Evolutionary conservation across 108 stramenopile species (phyloP), one percentile per base, ranked within the genome.

Genomic region (Hondaea fermentalgiana): DNA sequence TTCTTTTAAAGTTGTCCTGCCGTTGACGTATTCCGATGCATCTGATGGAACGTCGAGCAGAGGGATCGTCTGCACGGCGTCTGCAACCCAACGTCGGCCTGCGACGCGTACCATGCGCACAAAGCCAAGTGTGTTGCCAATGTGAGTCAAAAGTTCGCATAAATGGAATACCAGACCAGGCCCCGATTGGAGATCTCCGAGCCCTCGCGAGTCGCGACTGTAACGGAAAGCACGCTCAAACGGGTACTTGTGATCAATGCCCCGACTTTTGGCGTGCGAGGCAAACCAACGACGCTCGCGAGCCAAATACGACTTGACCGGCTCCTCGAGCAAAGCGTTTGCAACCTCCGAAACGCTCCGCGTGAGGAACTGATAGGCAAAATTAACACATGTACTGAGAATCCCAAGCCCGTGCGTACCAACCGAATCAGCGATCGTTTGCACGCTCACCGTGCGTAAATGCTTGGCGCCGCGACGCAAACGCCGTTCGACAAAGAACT

Each of bases 91-190:
- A 17, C 28, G 88, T 87, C 91, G 90, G 16, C 87, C 91, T 5
- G 93, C 93, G 44, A 51, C 25, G 14, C 93, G 60, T 25, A 93
- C 90, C 90, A 92, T 92, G 89, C 92, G 90, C 17, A 93, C 91
- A 87, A 89, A 93, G 55, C 94, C 93, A 60, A 96, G 72, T 21
- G 94, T 93, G 92, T 96, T 96, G 44, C 95, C 95, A 23, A 96
- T 93, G 44, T 93, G 90, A 49, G 93, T 90, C 60, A 95, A 88
- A 58, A 93, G 29, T 21, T 71, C 57, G 23, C 95, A 71, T 69
- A 93, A 94, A 35, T 88, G 91, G 60, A 94, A 92, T 21, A 92
- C 44, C 59, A 60, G 88, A 10, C 92, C 51, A 5, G 23, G 0
- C 1, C 72, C 72, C 17, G 28, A 19, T 17, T 42, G 23, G 1